These are phyloP conservation scores for Solanum sejunctum DNA, from an alignment of 257 asterid genomes.

Conservation along the genomic window DNA sequence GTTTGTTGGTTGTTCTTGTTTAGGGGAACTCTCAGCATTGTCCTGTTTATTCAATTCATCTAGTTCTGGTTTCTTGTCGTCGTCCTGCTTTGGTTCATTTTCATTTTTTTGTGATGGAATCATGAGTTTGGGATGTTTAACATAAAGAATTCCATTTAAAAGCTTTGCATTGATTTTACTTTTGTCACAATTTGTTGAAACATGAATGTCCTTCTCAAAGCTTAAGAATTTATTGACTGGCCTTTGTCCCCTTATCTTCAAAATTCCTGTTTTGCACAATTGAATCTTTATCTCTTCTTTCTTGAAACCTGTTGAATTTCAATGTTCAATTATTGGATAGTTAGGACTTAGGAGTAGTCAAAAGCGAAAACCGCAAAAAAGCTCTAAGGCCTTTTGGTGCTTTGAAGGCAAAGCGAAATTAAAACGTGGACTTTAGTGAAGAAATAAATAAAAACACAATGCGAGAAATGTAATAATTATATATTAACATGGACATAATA, in stretches of 20 bases:
- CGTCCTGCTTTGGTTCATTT: background rate
- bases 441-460: background rate
- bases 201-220: constrained; percentile 36
- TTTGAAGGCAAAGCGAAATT: background rate
- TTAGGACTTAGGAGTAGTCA: background rate
- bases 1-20: background rate
- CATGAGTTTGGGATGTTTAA: constrained; percentile 33
- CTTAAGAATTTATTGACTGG: background rate
- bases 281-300: constrained; percentile 52
- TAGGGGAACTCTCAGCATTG: background rate
- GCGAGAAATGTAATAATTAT: background rate
- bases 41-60: background rate
- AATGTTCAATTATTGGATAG: background rate
- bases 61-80: background rate
- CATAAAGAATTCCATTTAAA: constrained; percentile 17
- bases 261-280: constrained; percentile 28
- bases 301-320: constrained; percentile 30
- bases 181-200: constrained; percentile 24
- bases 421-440: background rate
- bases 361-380: background rate
- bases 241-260: constrained; percentile 52
- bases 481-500: background rate
- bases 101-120: constrained; percentile 1
- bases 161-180: constrained; percentile 36
- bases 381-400: no score